Conservation (phyloP, 2,329 filamentous ascomycete species). For the Colletotrichum sp. region DNA sequence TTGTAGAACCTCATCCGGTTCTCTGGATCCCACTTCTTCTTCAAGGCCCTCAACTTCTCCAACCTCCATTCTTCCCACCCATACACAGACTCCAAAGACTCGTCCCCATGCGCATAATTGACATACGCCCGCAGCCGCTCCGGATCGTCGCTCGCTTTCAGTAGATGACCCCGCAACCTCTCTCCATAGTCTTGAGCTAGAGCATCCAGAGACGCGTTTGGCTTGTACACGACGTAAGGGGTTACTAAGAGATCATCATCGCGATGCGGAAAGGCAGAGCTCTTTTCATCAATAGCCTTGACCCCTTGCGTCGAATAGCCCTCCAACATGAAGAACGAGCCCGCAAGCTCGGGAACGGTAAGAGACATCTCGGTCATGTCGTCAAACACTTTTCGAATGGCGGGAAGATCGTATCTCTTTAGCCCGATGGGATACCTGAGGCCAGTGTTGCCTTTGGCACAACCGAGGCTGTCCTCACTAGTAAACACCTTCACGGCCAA, state of each 20-base stretch:
- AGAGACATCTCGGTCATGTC: slow-evolving; percentile 38
- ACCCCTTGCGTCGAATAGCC: slow-evolving; percentile 33
- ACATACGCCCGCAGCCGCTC: slow-evolving; percentile 30
- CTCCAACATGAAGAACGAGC: slow-evolving; percentile 22
- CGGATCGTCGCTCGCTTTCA: slow-evolving; percentile 27
- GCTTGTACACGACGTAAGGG: slow-evolving; percentile 31
- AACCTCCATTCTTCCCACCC: slow-evolving; percentile 27
- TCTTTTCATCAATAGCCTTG: slow-evolving; percentile 33
- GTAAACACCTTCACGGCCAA: slow-evolving; percentile 46
- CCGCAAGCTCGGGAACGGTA: slow-evolving; percentile 29
- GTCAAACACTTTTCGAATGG: slow-evolving; percentile 31
- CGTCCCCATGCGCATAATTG: slow-evolving; percentile 37
- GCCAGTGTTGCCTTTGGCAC: slow-evolving; percentile 45
- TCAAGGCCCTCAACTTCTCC: slow-evolving; percentile 26
- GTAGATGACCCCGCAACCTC: slow-evolving; percentile 24
- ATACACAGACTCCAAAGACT: slow-evolving; percentile 29
- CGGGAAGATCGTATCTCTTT: slow-evolving; percentile 34
- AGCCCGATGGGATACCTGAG: slow-evolving; percentile 49
- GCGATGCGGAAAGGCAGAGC: slow-evolving; percentile 44
- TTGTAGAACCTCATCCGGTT: slow-evolving; percentile 30
- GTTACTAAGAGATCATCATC: slow-evolving; percentile 35
- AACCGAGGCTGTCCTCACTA: slow-evolving; percentile 36
- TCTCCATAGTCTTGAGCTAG: slow-evolving; percentile 34
- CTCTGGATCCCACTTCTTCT: slow-evolving; percentile 30
- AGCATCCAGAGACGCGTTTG: slow-evolving; percentile 28